Base-by-base conservation (phyloP, 1,139 yeast species). In the Taphrina confusa region DNA sequence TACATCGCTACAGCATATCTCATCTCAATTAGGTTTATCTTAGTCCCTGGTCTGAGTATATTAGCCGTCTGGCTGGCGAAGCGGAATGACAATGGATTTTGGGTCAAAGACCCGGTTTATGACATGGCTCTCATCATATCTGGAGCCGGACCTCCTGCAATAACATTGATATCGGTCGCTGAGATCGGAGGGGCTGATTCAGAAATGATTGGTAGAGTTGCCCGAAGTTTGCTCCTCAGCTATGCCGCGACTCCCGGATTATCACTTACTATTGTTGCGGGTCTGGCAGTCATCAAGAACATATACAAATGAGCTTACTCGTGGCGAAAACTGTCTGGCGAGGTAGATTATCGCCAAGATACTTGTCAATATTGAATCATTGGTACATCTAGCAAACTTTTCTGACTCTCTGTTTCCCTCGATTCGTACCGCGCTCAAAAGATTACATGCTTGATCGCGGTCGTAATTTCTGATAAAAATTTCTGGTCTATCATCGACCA, bases 131-230 rank as follows among this genome's bases (percentile, higher is more conserved):
- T 45, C 23, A 45, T 45, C n/a, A 45, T 45, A 4, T 45, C 50
- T 11, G 50, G 50, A 22, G 50, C 50, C 8, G 50, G 50, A 5
- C 50, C 50, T 16, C 50, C 50, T 14, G 50, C 50, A n/a, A 45
- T 45, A 28, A 45, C 50, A 3, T 25, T 45, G 14, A 45, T 45
- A 37, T 45, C 50, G 8, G 50, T 45, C 4, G 50, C 50, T 5
- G 50, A 45, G 20, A 45, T 45, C 8, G 50, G 37, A 16, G 37
- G 37, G 11, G 50, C 50, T 6, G 12, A 45, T 16, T 23, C 50
- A 28, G 50, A 45, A 16, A 45, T 45, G 50, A 45, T 45, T 14
- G 50, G 50, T 9, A 45, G 30, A 30, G 50, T 45, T n/a, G 50
- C 50, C 11, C 14, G 50, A 30, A 45, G 37, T n/a, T 18, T 45